These are phyloP conservation scores for Spiraea crenata DNA, from an alignment of 331 rosid genomes.

Conservation along the genomic window DNA sequence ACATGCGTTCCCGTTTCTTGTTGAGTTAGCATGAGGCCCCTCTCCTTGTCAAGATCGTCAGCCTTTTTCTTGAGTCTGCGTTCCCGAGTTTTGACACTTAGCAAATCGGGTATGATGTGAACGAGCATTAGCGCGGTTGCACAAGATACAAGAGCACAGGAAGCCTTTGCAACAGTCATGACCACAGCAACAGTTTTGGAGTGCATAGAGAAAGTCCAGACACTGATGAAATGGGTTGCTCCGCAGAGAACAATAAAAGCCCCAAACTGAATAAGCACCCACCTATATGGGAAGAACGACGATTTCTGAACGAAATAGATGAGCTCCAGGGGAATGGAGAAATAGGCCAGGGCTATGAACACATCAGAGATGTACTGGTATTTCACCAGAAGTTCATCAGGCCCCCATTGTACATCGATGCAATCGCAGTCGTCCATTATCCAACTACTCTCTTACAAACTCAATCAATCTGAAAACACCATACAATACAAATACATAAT, in stretches of 20 bases:
- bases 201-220: slow-evolving; percentile 83
- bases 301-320: slow-evolving; percentile 87
- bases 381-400: slow-evolving; percentile 76
- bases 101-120: slow-evolving; percentile 86
- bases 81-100: slow-evolving; percentile 86
- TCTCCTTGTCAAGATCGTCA: slow-evolving; percentile 90
- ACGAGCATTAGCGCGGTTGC: slow-evolving; percentile 94
- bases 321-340: slow-evolving; percentile 87
- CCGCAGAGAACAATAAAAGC: slow-evolving; percentile 93
- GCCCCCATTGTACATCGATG: slow-evolving; percentile 69
- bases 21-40: slow-evolving; percentile 88
- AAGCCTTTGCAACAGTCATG: slow-evolving; percentile 70
- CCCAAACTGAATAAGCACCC: slow-evolving; percentile 98
- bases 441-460: not conserved
- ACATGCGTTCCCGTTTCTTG: slow-evolving; percentile 95
- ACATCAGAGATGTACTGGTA: slow-evolving; percentile 88
- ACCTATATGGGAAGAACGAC: slow-evolving; percentile 86
- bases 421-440: slow-evolving; percentile 88
- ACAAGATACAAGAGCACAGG: slow-evolving; percentile 85
- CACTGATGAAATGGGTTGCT: slow-evolving; percentile 79
- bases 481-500: not conserved
- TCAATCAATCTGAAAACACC: slow-evolving; percentile 37
- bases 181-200: slow-evolving; percentile 72
- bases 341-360: slow-evolving; percentile 80
- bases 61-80: slow-evolving; percentile 68